Evolutionary conservation across 495 filamentous ascomycete species (phyloP).

Genomic region (Xeromyces bisporus): DNA sequence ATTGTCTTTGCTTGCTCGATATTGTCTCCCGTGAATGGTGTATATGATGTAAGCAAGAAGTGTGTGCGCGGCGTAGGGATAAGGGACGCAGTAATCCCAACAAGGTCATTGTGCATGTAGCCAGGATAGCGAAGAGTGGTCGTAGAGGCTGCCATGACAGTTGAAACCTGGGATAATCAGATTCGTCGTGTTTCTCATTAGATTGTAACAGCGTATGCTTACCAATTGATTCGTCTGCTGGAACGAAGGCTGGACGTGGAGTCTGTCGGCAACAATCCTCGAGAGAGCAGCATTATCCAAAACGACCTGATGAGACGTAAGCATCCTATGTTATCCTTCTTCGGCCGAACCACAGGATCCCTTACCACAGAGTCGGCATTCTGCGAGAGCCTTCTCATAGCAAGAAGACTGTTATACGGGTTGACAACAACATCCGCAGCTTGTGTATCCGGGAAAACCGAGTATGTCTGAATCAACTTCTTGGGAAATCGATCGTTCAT

Average conservation of each 20-base stretch:
- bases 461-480: slow-evolving; percentile 98
- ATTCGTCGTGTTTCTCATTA: too few species aligned
- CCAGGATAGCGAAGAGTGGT: slow-evolving; percentile 92
- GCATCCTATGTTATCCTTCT: too few species aligned
- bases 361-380: slow-evolving; percentile 86
- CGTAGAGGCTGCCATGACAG: slow-evolving; percentile 96
- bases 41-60: slow-evolving; percentile 96
- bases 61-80: slow-evolving; percentile 94
- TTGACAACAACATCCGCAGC: slow-evolving; percentile 89
- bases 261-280: slow-evolving; percentile 80
- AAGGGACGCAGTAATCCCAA: slow-evolving; percentile 86
- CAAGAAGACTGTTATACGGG: slow-evolving; percentile 89
- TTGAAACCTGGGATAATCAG: slow-evolving; percentile 44
- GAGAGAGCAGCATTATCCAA: slow-evolving; percentile 90
- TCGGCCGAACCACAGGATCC: too few species aligned
- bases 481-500: slow-evolving; percentile 97
- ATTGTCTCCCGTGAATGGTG: slow-evolving; percentile 87
- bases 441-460: slow-evolving; percentile 86
- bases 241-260: slow-evolving; percentile 91
- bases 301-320: slow-evolving; percentile 43
- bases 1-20: slow-evolving; percentile 94
- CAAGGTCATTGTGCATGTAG: slow-evolving; percentile 99
- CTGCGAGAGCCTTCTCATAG: slow-evolving; percentile 79
- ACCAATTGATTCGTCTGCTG: slow-evolving; percentile 94
- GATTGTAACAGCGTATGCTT: too few species aligned